These are phyloP conservation scores for Aphanomyces invadans DNA, from an alignment of 352 stramenopile genomes.

Conservation along the genomic window DNA sequence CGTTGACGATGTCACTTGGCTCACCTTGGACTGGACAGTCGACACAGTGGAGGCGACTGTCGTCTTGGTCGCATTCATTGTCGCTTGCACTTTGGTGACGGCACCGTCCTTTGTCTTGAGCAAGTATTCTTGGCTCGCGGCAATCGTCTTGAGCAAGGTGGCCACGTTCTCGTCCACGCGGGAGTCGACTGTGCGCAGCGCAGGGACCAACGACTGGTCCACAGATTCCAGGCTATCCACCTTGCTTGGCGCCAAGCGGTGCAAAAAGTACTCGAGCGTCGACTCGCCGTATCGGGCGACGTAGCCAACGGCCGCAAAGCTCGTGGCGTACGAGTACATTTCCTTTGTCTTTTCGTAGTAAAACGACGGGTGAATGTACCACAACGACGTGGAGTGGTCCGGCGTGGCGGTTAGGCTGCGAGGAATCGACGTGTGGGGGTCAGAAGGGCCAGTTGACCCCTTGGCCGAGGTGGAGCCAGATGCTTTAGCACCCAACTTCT, in stretches of 20 bases:
- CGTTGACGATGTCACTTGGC: slow-evolving; percentile 1
- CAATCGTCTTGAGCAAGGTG: slow-evolving; percentile 42
- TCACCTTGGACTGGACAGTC: slow-evolving; percentile 7
- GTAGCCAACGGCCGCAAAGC: slow-evolving; percentile 54
- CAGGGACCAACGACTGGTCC: slow-evolving; percentile 43
- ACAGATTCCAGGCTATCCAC: slow-evolving; percentile 37
- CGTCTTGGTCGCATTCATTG: neutral
- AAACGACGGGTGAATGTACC: slow-evolving; percentile 36
- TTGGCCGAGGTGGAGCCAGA: neutral
- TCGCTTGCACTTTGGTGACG: slow-evolving; percentile 42
- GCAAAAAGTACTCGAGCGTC: slow-evolving; percentile 54
- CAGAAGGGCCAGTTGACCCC: neutral
- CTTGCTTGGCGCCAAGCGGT: slow-evolving; percentile 49
- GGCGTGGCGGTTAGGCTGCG: neutral
- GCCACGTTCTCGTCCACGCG: slow-evolving; percentile 56
- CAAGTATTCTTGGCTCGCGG: slow-evolving; percentile 51
- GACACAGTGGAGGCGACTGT: neutral
- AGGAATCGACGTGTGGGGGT: neutral
- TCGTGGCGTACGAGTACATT: slow-evolving; percentile 77
- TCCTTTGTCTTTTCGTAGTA: slow-evolving; percentile 76
- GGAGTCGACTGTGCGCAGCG: slow-evolving; percentile 49
- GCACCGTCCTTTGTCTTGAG: slow-evolving; percentile 61
- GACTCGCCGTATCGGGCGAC: slow-evolving; percentile 59
- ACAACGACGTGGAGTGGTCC: neutral
- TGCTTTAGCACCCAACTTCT: neutral